A percentile compares a stretch with the other conserved stretches of the same genome.
These are phyloP conservation scores for Colletotrichum musae DNA, from an alignment of 2,329 filamentous ascomycete genomes.

Conservation along the genomic window DNA sequence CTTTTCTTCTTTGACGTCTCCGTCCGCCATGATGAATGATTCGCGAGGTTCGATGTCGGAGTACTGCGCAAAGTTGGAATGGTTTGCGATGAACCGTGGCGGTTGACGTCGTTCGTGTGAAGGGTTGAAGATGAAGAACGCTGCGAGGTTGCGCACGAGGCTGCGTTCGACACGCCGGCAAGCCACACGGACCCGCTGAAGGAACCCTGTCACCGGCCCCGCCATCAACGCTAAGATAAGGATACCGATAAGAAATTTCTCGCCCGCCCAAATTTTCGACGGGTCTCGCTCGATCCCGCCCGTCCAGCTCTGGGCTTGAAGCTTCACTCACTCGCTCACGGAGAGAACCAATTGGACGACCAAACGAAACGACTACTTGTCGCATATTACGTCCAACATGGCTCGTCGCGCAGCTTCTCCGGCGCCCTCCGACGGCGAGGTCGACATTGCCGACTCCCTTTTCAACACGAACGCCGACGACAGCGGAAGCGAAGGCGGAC, in stretches of 20 bases:
- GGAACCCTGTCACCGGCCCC: constrained; percentile 20
- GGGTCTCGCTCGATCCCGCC: constrained; percentile 1
- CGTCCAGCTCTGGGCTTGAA: not conserved
- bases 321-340: not conserved
- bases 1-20: constrained; percentile 69
- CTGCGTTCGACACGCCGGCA: constrained; percentile 14
- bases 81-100: not conserved
- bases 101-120: not conserved
- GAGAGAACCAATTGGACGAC: constrained; percentile 16
- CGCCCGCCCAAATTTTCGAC: constrained; percentile 37
- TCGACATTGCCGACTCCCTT: constrained; percentile 88
- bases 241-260: constrained; percentile 42
- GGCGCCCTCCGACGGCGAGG: constrained; percentile 87
- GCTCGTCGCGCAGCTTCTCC: constrained; percentile 82
- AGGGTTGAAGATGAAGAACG: not conserved
- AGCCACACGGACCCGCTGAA: constrained; percentile 24
- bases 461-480: constrained; percentile 68
- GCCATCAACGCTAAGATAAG: constrained; percentile 37
- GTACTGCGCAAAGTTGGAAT: not conserved
- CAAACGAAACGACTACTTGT: not conserved
- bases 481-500: constrained; percentile 58
- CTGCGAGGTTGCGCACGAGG: constrained; percentile 23
- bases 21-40: constrained; percentile 53
- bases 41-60: not conserved
- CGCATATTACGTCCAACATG: constrained; percentile 64